phyloP scores from a whole-genome alignment of 208 protist species.

The Acanthamoeba sp. region DNA sequence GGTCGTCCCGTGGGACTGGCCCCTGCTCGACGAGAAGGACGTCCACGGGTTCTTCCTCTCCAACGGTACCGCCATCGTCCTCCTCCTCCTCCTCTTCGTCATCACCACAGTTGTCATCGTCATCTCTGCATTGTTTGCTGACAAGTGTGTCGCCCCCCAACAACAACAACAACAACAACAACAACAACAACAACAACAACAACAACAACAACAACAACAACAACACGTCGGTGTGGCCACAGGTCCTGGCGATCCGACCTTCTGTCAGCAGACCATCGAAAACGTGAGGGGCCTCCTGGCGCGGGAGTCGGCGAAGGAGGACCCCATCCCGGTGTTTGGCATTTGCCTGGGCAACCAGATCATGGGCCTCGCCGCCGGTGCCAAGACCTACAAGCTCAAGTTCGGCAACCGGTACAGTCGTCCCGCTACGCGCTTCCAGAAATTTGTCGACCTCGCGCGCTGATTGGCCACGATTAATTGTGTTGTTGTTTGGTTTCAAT shows the following conservation, averaged over 20 bases:
- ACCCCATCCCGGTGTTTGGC: slow-evolving; percentile 95
- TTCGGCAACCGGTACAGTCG: slow-evolving; percentile 94
- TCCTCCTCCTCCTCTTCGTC: background rate
- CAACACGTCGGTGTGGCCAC: too few relatives aligned
- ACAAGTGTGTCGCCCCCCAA: background rate
- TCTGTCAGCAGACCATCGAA: slow-evolving; percentile 94
- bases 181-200: too few relatives aligned
- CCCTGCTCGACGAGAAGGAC: slow-evolving; percentile 93
- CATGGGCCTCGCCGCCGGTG: slow-evolving; percentile 94
- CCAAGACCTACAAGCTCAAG: slow-evolving; percentile 98
- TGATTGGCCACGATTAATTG: too few relatives aligned
- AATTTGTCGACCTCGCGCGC: too few relatives aligned
- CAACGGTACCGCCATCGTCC: background rate
- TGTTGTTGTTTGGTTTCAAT: too few relatives aligned
- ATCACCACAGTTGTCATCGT: background rate
- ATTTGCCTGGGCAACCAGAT: slow-evolving; percentile 99
- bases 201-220: too few relatives aligned
- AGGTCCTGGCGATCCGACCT: slow-evolving; percentile 91
- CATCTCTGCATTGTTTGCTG: background rate
- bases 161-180: too few relatives aligned
- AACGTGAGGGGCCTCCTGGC: slow-evolving; percentile 93
- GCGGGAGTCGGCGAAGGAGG: slow-evolving; percentile 25
- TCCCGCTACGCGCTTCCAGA: background rate
- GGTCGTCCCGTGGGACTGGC: slow-evolving; percentile 96
- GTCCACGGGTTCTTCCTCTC: slow-evolving; percentile 98